Conservation (phyloP, 768 basidiomycete genomes). For the Hygrocybe coccinea region DNA sequence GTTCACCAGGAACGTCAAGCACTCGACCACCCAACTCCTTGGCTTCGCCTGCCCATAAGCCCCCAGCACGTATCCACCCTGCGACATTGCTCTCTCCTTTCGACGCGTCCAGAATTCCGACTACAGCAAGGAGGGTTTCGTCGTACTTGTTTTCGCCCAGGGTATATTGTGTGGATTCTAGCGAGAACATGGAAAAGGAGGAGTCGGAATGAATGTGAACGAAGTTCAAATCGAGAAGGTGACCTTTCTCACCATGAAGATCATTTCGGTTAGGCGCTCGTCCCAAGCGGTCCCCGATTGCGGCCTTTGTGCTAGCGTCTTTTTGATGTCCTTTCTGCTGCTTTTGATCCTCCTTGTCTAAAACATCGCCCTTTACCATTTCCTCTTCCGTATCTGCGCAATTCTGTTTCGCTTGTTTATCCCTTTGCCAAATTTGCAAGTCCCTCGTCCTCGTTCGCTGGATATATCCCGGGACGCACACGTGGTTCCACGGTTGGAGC, state of each 20-base stretch:
- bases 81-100: slow-evolving; percentile 61
- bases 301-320: too few species aligned
- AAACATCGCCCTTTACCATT: too few species aligned
- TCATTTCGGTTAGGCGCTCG: too few species aligned
- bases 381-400: too few species aligned
- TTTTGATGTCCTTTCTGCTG: too few species aligned
- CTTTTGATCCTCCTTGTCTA: too few species aligned
- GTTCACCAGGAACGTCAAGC: background rate
- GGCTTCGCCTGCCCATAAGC: slow-evolving; percentile 29
- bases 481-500: slow-evolving; percentile 77
- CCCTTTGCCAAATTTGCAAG: slow-evolving; percentile 15
- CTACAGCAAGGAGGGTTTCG: slow-evolving; percentile 55
- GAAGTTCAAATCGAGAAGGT: too few species aligned
- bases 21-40: background rate
- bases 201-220: background rate
- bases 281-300: too few species aligned
- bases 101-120: slow-evolving; percentile 59
- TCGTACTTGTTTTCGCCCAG: slow-evolving; percentile 33
- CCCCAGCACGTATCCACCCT: slow-evolving; percentile 59
- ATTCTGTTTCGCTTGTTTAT: slow-evolving; percentile 16
- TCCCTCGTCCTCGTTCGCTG: slow-evolving; percentile 35
- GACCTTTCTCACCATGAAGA: too few species aligned
- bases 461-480: slow-evolving; percentile 70
- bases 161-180: too few species aligned
- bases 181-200: background rate